phyloP scores from a whole-genome alignment of 495 filamentous ascomycete genomes.

The Penicillium bialowiezense region DNA sequence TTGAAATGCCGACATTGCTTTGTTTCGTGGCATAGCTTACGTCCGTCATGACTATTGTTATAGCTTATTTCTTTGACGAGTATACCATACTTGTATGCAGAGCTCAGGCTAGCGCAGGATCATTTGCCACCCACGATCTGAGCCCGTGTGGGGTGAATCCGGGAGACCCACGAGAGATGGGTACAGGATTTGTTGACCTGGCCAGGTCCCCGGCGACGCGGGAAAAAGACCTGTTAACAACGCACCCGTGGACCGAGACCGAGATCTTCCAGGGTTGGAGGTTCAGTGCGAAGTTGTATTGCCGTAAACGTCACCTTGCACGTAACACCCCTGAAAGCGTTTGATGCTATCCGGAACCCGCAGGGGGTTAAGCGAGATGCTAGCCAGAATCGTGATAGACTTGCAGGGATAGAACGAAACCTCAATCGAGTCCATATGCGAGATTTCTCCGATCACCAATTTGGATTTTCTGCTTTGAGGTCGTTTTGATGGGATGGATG shows the following conservation, averaged over 20 bases:
- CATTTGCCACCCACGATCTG: neutral
- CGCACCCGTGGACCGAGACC: too few species aligned
- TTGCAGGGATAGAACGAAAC: neutral
- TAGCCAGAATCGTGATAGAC: neutral
- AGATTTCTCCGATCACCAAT: neutral
- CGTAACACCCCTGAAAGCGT: too few species aligned
- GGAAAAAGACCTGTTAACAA: neutral
- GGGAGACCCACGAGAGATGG: neutral
- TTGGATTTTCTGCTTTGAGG: neutral
- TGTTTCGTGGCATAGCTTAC: too few species aligned
- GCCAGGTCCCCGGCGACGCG: neutral
- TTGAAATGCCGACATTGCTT: neutral
- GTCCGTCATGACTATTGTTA: too few species aligned
- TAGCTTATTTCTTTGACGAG: neutral
- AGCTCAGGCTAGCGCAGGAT: neutral
- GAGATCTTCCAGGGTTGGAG: too few species aligned
- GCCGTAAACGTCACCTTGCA: too few species aligned
- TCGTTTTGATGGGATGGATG: neutral
- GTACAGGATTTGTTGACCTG: neutral
- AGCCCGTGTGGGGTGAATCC: neutral
- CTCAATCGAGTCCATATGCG: neutral
- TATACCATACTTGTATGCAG: too few species aligned
- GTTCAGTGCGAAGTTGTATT: too few species aligned
- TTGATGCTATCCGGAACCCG: neutral
- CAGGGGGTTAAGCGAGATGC: neutral